phyloP scores from a whole-genome alignment of 1,284 basidiomycete genomes.

The Puccinia horiana region DNA sequence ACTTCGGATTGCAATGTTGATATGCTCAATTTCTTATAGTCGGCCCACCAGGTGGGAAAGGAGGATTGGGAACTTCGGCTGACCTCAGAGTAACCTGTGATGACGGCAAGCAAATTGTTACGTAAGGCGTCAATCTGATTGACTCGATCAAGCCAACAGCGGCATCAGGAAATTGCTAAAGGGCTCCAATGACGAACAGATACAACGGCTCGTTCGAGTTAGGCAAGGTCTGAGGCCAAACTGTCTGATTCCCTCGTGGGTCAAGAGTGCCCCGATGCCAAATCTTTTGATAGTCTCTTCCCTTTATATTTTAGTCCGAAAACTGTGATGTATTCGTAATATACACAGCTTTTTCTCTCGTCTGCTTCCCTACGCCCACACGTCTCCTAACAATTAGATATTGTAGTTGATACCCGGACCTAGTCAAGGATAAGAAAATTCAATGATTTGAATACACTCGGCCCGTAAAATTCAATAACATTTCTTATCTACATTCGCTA shows the following conservation, averaged over 20 bases:
- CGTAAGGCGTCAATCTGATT: neutral
- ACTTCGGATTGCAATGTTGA: neutral
- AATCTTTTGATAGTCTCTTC: too few species aligned
- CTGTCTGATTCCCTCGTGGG: neutral
- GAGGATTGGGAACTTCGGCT: neutral
- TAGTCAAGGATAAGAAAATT: too few species aligned
- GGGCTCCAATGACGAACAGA: neutral
- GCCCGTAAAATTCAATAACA: too few species aligned
- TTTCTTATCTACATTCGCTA: too few species aligned
- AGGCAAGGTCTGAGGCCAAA: neutral
- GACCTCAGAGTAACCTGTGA: slow-evolving; percentile 24
- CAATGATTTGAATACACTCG: too few species aligned
- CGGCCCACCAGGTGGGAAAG: slow-evolving; percentile 18
- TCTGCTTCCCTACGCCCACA: too few species aligned
- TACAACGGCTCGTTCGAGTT: neutral
- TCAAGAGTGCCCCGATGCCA: neutral
- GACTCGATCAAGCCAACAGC: neutral
- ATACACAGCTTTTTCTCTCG: too few species aligned
- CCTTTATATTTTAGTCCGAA: too few species aligned
- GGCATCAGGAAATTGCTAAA: slow-evolving; percentile 12
- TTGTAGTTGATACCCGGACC: too few species aligned
- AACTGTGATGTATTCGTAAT: too few species aligned
- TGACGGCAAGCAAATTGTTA: slow-evolving; percentile 13
- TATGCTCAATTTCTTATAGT: neutral
- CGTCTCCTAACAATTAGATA: too few species aligned